Conservation (phyloP, 345 rosid genomes). For the Eucalyptus leucophloia region DNA sequence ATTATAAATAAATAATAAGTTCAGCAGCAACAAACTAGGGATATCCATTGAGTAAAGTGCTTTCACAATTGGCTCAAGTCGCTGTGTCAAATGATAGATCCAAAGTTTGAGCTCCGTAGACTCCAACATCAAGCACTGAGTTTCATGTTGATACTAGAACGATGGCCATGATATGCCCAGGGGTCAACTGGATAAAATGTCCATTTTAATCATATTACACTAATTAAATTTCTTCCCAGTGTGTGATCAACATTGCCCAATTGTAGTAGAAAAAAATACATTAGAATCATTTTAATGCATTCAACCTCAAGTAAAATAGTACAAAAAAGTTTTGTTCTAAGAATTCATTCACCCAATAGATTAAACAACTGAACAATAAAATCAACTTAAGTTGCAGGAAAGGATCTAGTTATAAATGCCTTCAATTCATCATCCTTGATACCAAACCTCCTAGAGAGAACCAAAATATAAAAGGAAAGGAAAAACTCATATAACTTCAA, state of each 20-base stretch:
- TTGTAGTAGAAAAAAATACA: neutral
- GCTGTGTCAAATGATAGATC: neutral
- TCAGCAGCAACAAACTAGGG: neutral
- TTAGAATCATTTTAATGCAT: neutral
- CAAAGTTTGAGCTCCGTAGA: neutral
- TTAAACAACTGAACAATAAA: neutral
- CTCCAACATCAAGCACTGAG: neutral
- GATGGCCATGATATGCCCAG: neutral
- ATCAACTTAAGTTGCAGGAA: neutral
- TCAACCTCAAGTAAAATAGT: neutral
- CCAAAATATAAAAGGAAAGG: neutral
- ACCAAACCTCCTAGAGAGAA: neutral
- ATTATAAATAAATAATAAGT: neutral
- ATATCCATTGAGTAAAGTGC: neutral
- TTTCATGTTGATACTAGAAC: neutral
- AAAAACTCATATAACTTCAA: neutral
- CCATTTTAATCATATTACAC: neutral
- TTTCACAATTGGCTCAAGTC: neutral
- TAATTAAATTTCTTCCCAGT: neutral
- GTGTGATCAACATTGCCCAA: neutral
- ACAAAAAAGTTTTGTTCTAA: neutral
- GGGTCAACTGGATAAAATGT: neutral
- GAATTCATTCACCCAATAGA: neutral
- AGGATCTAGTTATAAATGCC: neutral
- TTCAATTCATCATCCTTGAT: neutral